Conservation (phyloP, 441 rosid genomes). For the Sinapis alba region DNA sequence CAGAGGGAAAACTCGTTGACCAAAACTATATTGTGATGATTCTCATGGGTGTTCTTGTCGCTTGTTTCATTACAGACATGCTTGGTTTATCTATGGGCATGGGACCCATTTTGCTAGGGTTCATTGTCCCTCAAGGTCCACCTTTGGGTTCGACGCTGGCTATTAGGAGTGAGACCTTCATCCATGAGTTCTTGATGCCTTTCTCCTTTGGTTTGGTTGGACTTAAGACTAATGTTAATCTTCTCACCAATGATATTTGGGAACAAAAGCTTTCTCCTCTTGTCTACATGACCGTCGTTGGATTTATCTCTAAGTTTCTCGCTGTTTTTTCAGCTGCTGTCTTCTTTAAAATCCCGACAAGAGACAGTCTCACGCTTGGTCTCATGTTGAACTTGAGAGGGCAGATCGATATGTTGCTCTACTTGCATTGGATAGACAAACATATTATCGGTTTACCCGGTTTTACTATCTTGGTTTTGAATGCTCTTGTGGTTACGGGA, state of each 20-base stretch:
- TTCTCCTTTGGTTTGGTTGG: constrained; percentile 60
- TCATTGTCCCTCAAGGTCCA: constrained; percentile 67
- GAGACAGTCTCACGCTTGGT: constrained; percentile 62
- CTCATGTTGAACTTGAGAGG: constrained; percentile 74
- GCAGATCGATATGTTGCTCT: constrained; percentile 56
- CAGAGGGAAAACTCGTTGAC: constrained; percentile 53
- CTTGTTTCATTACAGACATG: constrained; percentile 62
- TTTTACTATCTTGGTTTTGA: constrained; percentile 43
- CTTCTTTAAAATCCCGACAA: constrained; percentile 45
- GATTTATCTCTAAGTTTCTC: constrained; percentile 46
- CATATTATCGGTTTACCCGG: constrained; percentile 36
- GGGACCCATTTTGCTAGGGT: constrained; percentile 67
- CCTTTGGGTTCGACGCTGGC: constrained; percentile 60
- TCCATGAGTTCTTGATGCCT: constrained; percentile 63
- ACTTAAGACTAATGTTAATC: constrained; percentile 45
- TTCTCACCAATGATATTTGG: constrained; percentile 49
- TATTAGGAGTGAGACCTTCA: constrained; percentile 54
- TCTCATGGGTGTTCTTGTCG: constrained; percentile 45
- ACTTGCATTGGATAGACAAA: constrained; percentile 68
- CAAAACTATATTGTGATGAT: constrained; percentile 51
- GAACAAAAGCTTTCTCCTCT: constrained; percentile 45
- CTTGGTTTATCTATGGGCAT: constrained; percentile 56
- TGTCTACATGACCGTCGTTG: constrained; percentile 38
- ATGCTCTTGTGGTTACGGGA: constrained; percentile 40
- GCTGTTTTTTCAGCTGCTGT: constrained; percentile 36